Evolutionary conservation across 1,284 basidiomycete genomes (phyloP).

Genomic region (Wolfiporia cocos): DNA sequence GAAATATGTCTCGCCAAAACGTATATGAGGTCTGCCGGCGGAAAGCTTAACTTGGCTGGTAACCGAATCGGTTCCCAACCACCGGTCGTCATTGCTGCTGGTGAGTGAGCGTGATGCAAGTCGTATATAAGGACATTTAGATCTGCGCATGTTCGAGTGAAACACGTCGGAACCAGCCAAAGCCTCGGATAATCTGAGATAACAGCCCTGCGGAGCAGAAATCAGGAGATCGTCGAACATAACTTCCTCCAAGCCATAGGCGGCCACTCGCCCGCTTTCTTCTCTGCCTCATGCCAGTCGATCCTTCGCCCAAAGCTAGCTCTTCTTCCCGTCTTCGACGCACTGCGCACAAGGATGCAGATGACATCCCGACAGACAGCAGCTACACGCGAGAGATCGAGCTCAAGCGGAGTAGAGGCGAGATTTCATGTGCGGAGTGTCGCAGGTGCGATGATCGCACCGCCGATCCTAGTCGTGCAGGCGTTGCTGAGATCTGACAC

Average conservation of each 20-base stretch:
- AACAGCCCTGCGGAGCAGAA: conserved; percentile 5
- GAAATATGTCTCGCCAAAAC: too few species aligned
- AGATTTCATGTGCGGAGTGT: conserved; percentile 70
- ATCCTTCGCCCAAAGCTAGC: conserved; percentile 21
- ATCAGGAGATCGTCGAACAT: not conserved
- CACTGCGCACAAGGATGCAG: conserved; percentile 20
- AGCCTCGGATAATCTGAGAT: conserved; percentile 3
- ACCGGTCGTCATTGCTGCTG: too few species aligned
- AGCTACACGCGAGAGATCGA: conserved; percentile 35
- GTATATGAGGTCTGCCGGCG: too few species aligned
- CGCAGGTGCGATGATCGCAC: conserved; percentile 46
- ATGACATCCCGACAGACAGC: conserved; percentile 25
- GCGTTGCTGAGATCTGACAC: too few species aligned
- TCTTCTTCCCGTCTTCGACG: conserved; percentile 21
- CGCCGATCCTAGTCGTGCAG: conserved; percentile 9
- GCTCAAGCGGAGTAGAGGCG: conserved; percentile 65
- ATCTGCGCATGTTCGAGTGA: too few species aligned
- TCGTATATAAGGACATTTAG: too few species aligned
- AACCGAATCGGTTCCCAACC: too few species aligned
- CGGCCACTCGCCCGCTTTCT: too few species aligned
- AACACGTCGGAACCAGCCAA: too few species aligned
- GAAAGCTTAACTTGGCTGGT: too few species aligned
- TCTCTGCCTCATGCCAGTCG: conserved; percentile 30
- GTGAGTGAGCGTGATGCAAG: too few species aligned
- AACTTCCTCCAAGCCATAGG: conserved; percentile 2